Percentiles rank a stretch among this genome's conserved stretches.
phyloP scores from a whole-genome alignment of 179 eudicot species.

The Camellia oleifera region DNA sequence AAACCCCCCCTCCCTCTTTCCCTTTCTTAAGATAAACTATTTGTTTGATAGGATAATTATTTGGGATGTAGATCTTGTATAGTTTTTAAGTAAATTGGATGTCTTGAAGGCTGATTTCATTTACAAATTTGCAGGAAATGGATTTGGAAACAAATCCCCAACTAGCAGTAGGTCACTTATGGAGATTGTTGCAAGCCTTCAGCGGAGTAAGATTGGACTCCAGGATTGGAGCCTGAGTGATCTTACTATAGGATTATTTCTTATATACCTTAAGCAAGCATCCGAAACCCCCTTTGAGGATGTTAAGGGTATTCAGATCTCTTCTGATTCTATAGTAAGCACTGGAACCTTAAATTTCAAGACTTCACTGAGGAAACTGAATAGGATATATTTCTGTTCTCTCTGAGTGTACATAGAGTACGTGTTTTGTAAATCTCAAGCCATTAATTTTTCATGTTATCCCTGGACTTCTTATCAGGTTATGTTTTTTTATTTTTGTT shows the following conservation, averaged over 20 bases:
- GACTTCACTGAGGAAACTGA: not conserved
- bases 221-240: constrained; percentile 94
- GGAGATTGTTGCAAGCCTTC: constrained; percentile 75
- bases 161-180: constrained; percentile 64
- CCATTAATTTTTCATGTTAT: not conserved
- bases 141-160: constrained; percentile 49
- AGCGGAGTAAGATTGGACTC: constrained; percentile 78
- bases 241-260: constrained; percentile 86
- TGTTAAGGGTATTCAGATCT: constrained; percentile 68
- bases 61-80: not conserved
- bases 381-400: not conserved
- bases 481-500: constrained; percentile 10
- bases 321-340: constrained; percentile 66
- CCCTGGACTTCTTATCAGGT: constrained; percentile 4
- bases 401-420: not conserved
- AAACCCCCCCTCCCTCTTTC: too few relatives aligned
- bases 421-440: not conserved
- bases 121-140: constrained; percentile 46
- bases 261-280: constrained; percentile 84
- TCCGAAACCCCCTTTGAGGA: constrained; percentile 61
- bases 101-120: not conserved
- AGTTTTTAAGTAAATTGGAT: not conserved
- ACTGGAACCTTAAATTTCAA: constrained; percentile 14
- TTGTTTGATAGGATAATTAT: not conserved
- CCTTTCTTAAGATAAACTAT: not conserved